Evolutionary conservation across 306 rosid species (phyloP), one percentile per base, ranked within the genome.

Genomic region (Hippophae gyantsensis): DNA sequence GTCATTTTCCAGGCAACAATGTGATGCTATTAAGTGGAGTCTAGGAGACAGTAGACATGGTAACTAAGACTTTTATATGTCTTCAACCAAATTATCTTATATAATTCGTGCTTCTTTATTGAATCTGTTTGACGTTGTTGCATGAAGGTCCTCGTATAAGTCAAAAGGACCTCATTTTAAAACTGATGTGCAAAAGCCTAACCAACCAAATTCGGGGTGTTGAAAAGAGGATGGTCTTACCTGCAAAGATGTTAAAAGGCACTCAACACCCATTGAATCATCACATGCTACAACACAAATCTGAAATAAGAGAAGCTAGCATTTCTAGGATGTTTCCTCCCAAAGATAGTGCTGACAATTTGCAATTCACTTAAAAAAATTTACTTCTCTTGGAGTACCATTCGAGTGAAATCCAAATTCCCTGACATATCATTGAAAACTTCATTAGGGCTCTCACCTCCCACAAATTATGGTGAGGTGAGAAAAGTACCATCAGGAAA

Each of bases 101-200:
- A 43, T 64, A 7, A 6, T 45, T 6, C 66, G 7, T 48, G 40
- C 57, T 60, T 57, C 44, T 44, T 62, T 63, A 40, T 63, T 67
- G 64, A 66, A 70, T 52, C 10, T 58, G 53, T 42, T 61, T 58
- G 62, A 38, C 43, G 67, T 27, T 64, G 13, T 63, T 62, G 53
- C 62, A 63, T 65, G 44, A 66, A 83, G 81, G 55, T 63, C 62
- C 48, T 63, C 67, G 52, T 77, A 72, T 78, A 56, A 64, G 45
- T 72, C 74, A 56, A 43, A 65, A 75, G 57, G 90, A 84, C 70
- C 90, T 84, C 61, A 76, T 86, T 48, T 68, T 78, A 75, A 80
- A 80, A 57, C 75, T 81, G 60, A 57, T 75, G 69, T 69, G 59
- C 67, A 81, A 74, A 71, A 80, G 75, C 54, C 73, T 48, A 58